Conservation (phyloP, 2,329 filamentous ascomycete genomes). For the Diaporthe aspalathi region DNA sequence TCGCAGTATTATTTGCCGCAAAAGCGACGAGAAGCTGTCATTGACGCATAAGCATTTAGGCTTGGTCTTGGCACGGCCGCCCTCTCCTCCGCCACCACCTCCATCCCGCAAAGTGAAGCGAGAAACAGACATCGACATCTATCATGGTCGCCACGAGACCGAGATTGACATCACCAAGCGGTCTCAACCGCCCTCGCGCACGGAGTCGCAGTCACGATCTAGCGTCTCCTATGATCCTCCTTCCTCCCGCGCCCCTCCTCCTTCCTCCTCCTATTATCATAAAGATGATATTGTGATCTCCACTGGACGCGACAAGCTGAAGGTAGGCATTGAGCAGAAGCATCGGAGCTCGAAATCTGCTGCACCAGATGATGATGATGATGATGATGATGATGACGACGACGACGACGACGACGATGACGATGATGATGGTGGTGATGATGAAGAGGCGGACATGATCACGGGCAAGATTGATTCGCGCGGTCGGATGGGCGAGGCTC, state of each 20-base stretch:
- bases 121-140: conserved; percentile 72
- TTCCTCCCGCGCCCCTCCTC: conserved; percentile 56
- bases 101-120: conserved; percentile 60
- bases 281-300: conserved; percentile 78
- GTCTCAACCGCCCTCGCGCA: conserved; percentile 55
- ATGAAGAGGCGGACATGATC: conserved; percentile 75
- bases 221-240: conserved; percentile 25
- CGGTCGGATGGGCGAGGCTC: conserved; percentile 78
- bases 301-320: conserved; percentile 62
- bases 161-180: conserved; percentile 67
- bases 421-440: too few species aligned
- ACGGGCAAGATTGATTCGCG: conserved; percentile 67
- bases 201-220: conserved; percentile 51
- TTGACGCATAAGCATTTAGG: conserved; percentile 50
- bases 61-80: conserved; percentile 59
- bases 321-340: conserved; percentile 55
- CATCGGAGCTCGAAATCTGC: conserved; percentile 59
- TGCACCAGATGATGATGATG: conserved; percentile 69
- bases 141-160: conserved; percentile 63
- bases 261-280: conserved; percentile 55
- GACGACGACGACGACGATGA: too few species aligned
- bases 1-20: too few species aligned
- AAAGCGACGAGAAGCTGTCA: not conserved
- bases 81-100: conserved; percentile 62
- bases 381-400: too few species aligned